Percentiles rank a stretch among this genome's conserved stretches.
These are phyloP conservation scores for Millerago galiae DNA, from an alignment of 805 yeast genomes.

Conservation along the genomic window DNA sequence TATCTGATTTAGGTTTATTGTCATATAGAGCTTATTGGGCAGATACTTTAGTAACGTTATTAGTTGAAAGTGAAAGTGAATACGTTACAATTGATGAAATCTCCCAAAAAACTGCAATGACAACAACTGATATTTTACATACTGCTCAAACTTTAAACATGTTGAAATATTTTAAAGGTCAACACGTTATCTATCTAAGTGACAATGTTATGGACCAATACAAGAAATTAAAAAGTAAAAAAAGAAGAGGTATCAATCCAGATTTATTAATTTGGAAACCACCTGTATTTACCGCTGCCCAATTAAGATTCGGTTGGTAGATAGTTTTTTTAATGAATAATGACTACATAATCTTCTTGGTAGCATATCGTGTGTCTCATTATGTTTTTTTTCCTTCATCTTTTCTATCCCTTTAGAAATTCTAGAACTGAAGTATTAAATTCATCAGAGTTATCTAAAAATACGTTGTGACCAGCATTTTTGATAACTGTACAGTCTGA, in stretches of 20 bases:
- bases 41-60: slow-evolving; percentile 69
- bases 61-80: slow-evolving; percentile 53
- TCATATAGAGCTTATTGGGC: slow-evolving; percentile 97
- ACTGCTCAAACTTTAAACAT: slow-evolving; percentile 89
- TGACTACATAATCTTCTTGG: neutral
- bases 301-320: slow-evolving; percentile 92
- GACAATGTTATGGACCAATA: slow-evolving; percentile 75
- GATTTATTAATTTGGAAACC: slow-evolving; percentile 82
- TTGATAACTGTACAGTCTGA: slow-evolving; percentile 28
- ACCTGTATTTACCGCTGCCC: slow-evolving; percentile 91
- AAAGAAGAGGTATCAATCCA: slow-evolving; percentile 72
- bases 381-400: too few species aligned
- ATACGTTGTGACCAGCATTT: slow-evolving; percentile 71
- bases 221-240: slow-evolving; percentile 59
- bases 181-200: slow-evolving; percentile 81
- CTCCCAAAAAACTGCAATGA: slow-evolving; percentile 82
- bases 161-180: slow-evolving; percentile 90
- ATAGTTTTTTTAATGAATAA: neutral
- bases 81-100: slow-evolving; percentile 82
- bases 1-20: slow-evolving; percentile 87
- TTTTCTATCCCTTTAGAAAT: slow-evolving; percentile 17
- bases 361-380: too few species aligned
- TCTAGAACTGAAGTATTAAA: slow-evolving; percentile 43
- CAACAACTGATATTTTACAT: slow-evolving; percentile 91
- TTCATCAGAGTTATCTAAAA: slow-evolving; percentile 53